Evolutionary conservation across 148 eudicot species (phyloP).

Genomic region (Camellia japonica): DNA sequence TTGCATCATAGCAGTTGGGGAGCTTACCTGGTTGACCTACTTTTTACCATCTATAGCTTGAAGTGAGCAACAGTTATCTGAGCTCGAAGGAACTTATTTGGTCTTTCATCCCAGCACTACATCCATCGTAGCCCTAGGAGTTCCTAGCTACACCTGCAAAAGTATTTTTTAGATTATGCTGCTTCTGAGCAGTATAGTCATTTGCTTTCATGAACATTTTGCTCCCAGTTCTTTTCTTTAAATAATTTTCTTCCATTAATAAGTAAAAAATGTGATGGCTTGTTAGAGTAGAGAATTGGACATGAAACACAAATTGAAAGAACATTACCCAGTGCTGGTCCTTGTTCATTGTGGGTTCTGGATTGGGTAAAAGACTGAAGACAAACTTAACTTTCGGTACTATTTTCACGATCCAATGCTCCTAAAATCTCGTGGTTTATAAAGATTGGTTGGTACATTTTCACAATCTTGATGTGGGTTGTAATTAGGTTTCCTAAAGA

Average conservation of each 20-base stretch:
- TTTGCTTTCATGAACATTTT: neutral
- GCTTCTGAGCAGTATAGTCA: neutral
- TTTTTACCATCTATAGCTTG: neutral
- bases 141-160: neutral
- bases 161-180: neutral
- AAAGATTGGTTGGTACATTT: neutral
- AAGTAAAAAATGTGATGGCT: neutral
- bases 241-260: neutral
- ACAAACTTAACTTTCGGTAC: neutral
- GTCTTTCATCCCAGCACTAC: neutral
- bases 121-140: neutral
- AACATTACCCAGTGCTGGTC: neutral
- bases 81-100: neutral
- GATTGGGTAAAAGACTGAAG: neutral
- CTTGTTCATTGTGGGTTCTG: neutral
- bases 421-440: neutral
- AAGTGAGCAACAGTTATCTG: neutral
- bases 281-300: neutral
- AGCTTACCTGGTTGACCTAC: neutral
- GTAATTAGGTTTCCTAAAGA: neutral
- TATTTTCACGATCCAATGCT: neutral
- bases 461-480: neutral
- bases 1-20: neutral
- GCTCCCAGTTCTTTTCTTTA: neutral
- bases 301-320: neutral